phyloP scores from a whole-genome alignment of 2,329 filamentous ascomycete genomes.

The Penicillium digitatum region DNA sequence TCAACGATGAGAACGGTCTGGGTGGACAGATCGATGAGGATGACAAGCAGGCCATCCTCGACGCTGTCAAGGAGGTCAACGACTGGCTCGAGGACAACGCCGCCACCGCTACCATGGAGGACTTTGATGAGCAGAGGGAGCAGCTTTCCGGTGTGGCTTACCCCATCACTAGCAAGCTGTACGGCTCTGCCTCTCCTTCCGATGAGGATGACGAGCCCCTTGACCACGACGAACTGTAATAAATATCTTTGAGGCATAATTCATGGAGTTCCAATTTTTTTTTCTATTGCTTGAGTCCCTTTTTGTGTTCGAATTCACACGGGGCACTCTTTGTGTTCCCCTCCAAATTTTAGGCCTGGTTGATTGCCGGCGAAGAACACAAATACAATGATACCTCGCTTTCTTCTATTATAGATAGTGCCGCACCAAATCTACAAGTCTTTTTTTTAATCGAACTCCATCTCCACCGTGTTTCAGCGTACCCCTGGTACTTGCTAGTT shows the following conservation, averaged over 20 bases:
- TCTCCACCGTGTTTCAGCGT: neutral
- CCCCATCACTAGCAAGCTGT: slow-evolving; percentile 98
- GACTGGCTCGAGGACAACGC: slow-evolving; percentile 98
- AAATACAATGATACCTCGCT: slow-evolving; percentile 26
- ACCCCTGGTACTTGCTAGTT: neutral
- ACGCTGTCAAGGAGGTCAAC: slow-evolving; percentile 92
- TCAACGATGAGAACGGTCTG: slow-evolving; percentile 92
- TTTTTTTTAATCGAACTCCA: neutral
- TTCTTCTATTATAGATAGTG: neutral
- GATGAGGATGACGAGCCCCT: slow-evolving; percentile 67
- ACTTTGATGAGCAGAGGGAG: slow-evolving; percentile 99
- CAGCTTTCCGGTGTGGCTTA: slow-evolving; percentile 95
- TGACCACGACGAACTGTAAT: slow-evolving; percentile 77
- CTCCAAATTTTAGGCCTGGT: neutral
- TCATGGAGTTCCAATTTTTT: slow-evolving; percentile 34
- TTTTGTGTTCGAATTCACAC: slow-evolving; percentile 14
- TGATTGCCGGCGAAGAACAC: slow-evolving; percentile 5
- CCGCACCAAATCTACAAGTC: neutral
- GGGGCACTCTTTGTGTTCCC: slow-evolving; percentile 10
- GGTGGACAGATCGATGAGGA: slow-evolving; percentile 98
- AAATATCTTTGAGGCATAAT: slow-evolving; percentile 36
- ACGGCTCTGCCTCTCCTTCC: slow-evolving; percentile 62
- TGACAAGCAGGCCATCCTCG: slow-evolving; percentile 93
- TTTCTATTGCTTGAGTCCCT: slow-evolving; percentile 23
- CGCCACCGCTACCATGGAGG: slow-evolving; percentile 77